Conservation (phyloP, 495 filamentous ascomycete genomes). For the Sordaria brevicollis region DNA sequence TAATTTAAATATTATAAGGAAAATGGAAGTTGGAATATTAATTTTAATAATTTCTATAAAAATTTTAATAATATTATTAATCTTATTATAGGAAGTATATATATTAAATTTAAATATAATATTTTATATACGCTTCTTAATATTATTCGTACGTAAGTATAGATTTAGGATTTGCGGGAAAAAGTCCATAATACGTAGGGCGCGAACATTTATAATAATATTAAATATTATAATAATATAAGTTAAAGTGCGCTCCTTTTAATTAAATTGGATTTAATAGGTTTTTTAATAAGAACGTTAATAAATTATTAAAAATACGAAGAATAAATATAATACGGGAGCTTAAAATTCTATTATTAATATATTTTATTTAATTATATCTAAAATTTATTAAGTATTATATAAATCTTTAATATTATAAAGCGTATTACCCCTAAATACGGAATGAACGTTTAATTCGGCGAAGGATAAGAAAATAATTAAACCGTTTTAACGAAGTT, state of each 20-base stretch:
- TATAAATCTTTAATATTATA: not conserved
- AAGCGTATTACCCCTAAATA: not conserved
- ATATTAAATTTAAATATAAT: not conserved
- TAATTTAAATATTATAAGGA: not conserved
- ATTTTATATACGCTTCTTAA: too few relatives aligned
- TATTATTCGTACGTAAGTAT: too few relatives aligned
- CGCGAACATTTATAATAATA: too few relatives aligned
- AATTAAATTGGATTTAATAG: too few relatives aligned
- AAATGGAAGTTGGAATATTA: too few relatives aligned
- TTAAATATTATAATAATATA: too few relatives aligned
- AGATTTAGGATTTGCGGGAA: too few relatives aligned
- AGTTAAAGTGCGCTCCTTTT: too few relatives aligned
- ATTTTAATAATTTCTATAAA: too few relatives aligned
- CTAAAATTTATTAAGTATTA: not conserved
- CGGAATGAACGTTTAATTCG: not conserved
- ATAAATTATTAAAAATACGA: not conserved
- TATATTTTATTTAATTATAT: not conserved
- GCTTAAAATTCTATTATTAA: not conserved
- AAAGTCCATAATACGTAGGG: too few relatives aligned
- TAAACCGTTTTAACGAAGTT: not conserved
- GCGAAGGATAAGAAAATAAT: not conserved
- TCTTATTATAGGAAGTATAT: not conserved
- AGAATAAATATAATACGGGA: not conserved
- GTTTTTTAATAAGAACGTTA: too few relatives aligned
- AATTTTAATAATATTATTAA: not conserved